Evolutionary conservation across 441 rosid species (phyloP).

Genomic region (Melastoma candidum): DNA sequence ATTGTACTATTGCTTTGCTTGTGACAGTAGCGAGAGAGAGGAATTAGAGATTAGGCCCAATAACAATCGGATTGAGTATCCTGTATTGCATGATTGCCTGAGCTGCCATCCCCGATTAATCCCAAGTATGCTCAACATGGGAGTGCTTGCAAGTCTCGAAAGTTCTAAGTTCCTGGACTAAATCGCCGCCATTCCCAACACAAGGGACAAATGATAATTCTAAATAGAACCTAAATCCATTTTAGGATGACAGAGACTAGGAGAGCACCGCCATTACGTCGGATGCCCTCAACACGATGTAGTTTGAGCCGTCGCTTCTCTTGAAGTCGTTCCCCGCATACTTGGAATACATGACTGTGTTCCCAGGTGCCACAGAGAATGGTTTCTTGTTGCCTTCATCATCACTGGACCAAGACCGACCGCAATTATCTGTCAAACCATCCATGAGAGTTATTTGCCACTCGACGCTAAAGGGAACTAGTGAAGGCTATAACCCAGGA

Average conservation of each 20-base stretch:
- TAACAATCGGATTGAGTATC: no score
- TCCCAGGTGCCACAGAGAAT: constrained; percentile 42
- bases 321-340: constrained; percentile 90
- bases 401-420: constrained; percentile 78
- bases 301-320: constrained; percentile 68
- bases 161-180: no score
- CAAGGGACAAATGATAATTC: no score
- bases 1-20: no score
- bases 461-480: not conserved
- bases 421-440: constrained; percentile 52
- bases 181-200: no score
- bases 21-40: no score
- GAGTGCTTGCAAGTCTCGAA: no score
- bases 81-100: no score
- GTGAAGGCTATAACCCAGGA: not conserved
- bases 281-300: constrained; percentile 70
- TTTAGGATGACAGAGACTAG: constrained; percentile 22
- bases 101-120: no score
- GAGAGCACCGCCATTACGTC: constrained; percentile 90
- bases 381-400: constrained; percentile 65
- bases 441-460: not conserved
- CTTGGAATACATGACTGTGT: constrained; percentile 79
- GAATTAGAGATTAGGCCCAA: no score
- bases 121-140: no score
- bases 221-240: not conserved